Evolutionary conservation across 164 flowering plant species (phyloP), one percentile per base, ranked within the genome.

Genomic region (Malania oleifera): DNA sequence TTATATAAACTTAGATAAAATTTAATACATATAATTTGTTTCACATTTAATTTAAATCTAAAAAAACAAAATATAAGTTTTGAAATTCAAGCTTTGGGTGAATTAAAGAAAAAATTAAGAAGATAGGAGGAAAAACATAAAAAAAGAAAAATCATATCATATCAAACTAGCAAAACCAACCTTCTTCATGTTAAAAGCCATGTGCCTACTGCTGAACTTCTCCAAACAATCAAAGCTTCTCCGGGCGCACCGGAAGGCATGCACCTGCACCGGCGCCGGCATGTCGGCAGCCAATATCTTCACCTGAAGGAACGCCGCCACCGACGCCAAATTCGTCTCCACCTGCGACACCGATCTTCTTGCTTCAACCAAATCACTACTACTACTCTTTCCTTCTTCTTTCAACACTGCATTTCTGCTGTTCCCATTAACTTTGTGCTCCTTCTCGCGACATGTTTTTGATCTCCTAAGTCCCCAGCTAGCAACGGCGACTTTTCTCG

Each of bases 221-320:
- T 88, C 92, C 70, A 83, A 71, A 59, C 89, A 73, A 49, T 86
- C 96, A 57, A 62, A 84, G 19, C 84, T 80, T 0, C 67, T 59
- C 37, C 95, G 70, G 0, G 96, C 98, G 31, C 82, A 81, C 43
- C 80, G 62, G 61, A 89, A 84, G 23, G 95, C 95, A 66, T 91
- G 98, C 5, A 74, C 81, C 68, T 91, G 98, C 92, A 91, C 86
- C 69, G 72, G 80, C 35, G 77, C 85, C 0, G 92, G 90, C 98
- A 91, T 89, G 61, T 91, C 96, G 0, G 80, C 60, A 0, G 78
- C 91, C 64, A 91, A 49, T 7, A 91, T 89, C 75, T 73, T 84
- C 65, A 81, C 91, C 17, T 84, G 80, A 39, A 82, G 77, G 66
- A 86, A 77, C 13, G 78, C 50, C 1, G 73, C 80, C 65, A 74